Evolutionary conservation across 1,284 basidiomycete genomes (phyloP), one percentile per base, ranked within the genome.

Genomic region (Veloboletus limbatus): DNA sequence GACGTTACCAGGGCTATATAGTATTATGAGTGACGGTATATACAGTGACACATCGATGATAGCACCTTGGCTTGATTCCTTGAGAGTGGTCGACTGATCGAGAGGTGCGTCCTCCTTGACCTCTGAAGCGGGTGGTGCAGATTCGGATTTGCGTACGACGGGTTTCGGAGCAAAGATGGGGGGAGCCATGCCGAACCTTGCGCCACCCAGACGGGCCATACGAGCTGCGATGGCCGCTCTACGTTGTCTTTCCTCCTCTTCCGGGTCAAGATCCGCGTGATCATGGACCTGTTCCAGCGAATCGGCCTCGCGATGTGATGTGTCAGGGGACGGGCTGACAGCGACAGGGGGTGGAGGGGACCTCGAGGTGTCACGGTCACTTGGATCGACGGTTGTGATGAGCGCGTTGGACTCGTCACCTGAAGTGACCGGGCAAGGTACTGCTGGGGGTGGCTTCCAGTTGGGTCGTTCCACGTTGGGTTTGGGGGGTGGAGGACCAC

Each of bases 151-250:
- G 32, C 49, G 62, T 11, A 27, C 36, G 32, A 36, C 40, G 7
- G 80, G 77, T 56, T 80, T 79, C 54, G 69, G 73, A 8, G 78
- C 80, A 67, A 85, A 80, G 40, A 83, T 69, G 32, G 85, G 84
- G 3, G 82, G 81, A 0, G 69, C 78, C 84, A 91, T 86, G 4
- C 92, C 92, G 30, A 95, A 77, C 52, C 88, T 79, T 34, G 91
- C 82, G 28, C 90, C 93, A 24, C 90, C 93, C 10, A 93, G 77
- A 55, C 85, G 84, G 46, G 89, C 92, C 91, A 95, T 93, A 47
- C 91, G 78, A 24, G 87, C 91, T 24, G 91, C 92, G 58, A 93
- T 85, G 14, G 83, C 85, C 8, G 86, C 85, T 34, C 88, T 81
- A 41, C 87, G 80, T 56, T 85, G 81, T 42, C 84, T 75, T 63